Base-by-base conservation (phyloP, 805 yeast species). In the Pichia pseudocactophila region DNA sequence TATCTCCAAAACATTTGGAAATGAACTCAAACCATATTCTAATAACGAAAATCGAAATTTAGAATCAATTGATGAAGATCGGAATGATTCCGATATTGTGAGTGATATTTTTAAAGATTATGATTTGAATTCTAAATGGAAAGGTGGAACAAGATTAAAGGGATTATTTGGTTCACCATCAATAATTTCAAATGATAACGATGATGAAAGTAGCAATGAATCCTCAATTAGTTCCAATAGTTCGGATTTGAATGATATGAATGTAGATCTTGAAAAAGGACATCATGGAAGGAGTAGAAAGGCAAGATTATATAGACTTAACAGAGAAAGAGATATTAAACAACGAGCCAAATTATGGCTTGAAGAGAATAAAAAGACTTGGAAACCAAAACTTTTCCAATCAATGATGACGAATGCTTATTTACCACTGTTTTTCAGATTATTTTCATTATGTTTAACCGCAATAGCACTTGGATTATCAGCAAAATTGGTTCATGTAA, bases 381-480 rank as follows among this genome's bases (percentile, higher is more conserved):
- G 86, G 76, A 65, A 72, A 42, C 85, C 92, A 2, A 68, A 72
- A 27, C 51, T 88, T 10, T 66, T 66, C 42, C 68, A 78, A 36
- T 63, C 82, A 22, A 63, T 89, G 27, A 70, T 84, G 42, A 76
- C 77, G 48, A 87, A 84, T 57, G 89, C 95, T 16, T 80, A 84
- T 51, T 70, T 88, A 11, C 96, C 97, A 2, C 66, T 90, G 39
- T 70, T 82, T 19, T 73, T 90, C 48, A 67, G 98, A 48, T 56
- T 78, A 2, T 62, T 74, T 31, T 76, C 78, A 25, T 66, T 79
- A 30, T 50, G 76, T 12, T 69, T 87, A 34, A 76, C 86, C 11
- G 62, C 75, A 0, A 63, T 79, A 30, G 86, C 96, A 0, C 68
- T 90, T 49, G 92, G 78, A 0, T 58, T 90, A 20, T 88, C 97